Base-by-base conservation (phyloP, 768 basidiomycete species). In the Rhodosporidiobolus sp. region DNA sequence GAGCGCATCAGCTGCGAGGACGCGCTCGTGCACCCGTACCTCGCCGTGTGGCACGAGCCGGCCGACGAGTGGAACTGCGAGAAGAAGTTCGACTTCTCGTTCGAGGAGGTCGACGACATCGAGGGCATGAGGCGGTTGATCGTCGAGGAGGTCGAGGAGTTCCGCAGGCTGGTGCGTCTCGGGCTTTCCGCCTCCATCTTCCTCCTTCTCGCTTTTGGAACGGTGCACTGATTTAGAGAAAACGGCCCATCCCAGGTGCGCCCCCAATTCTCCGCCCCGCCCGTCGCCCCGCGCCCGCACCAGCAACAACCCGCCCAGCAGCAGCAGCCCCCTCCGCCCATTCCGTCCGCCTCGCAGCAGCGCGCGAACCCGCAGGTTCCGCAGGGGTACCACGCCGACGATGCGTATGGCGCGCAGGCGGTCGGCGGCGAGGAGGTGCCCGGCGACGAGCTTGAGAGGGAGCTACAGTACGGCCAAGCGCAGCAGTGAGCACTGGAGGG, bases 121-220 rank as follows among this genome's bases (percentile, higher is more conserved):
- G 92, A 95, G 56, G 96, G 96, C 16, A 99, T 99, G 96, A 92
- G 95, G 82, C 87, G 86, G 74, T 82, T 98, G 80, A 99, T 99
- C 77, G 88, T 98, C 32, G 87, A 94, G 38, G 94, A 98, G 81
- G 95, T 97, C 50, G 88, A 87, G 71, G 80, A 85, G 20, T 98
- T 99, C 87, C 88, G 96, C 49, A 86, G 89, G 16, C 88, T 94
- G 80, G 94, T 98, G 14, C 87, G 95, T 66, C 85, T 16, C 28
- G 22, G 1, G 17, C 28, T 7, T 32, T 45, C 7, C 17, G n/a
- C 4, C 45, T 48, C 79, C 32, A 48, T 30, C 32, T 30, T 56
- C 49, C n/a, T 34, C 4, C 16, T 20, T 48, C 48, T 56, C 38
- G 55, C 43, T 59, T 28, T 20, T 34, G 14, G 10, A 9, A 22